Conservation (phyloP, 78 protist species). For the Salpingoeca rosetta region DNA sequence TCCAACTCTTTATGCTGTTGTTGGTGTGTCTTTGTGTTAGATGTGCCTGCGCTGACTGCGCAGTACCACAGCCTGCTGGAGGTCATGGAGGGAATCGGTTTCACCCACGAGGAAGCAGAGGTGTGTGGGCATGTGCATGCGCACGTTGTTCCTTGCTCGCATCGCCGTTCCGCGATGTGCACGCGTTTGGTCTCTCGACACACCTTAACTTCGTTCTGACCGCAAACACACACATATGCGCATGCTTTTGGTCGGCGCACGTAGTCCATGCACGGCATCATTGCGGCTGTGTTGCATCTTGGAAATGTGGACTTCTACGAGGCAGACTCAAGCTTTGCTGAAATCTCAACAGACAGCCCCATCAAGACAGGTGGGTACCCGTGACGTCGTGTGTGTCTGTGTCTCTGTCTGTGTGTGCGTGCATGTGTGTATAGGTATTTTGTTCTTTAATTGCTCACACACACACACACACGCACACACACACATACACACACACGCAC, state of each 20-base stretch:
- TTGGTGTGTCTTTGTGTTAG: background rate
- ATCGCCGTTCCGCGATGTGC: too few species aligned
- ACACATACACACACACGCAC: too few species aligned
- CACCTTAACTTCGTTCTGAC: slow-evolving; percentile 23
- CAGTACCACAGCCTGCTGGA: background rate
- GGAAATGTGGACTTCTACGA: slow-evolving; percentile 49
- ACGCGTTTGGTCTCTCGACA: too few species aligned
- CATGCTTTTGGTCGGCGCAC: background rate
- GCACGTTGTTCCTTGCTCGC: too few species aligned
- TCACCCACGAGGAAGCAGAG: background rate
- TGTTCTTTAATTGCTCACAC: background rate
- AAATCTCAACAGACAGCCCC: background rate
- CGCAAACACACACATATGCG: too few species aligned
- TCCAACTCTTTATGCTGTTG: background rate
- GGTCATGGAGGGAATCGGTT: slow-evolving; percentile 21
- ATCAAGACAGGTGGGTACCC: slow-evolving; percentile 71
- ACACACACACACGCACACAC: background rate
- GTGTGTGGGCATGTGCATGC: too few species aligned
- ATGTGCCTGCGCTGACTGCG: background rate
- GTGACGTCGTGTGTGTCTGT: slow-evolving; percentile 61
- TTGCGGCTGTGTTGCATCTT: slow-evolving; percentile 48
- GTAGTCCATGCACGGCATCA: slow-evolving; percentile 11
- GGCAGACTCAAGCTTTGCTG: background rate
- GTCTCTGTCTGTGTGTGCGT: slow-evolving; percentile 94
- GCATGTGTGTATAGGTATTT: slow-evolving; percentile 42